Evolutionary conservation across 441 rosid genomes (phyloP), one percentile per base, ranked within the genome.

Genomic region (Pelargonium cotyledonis): DNA sequence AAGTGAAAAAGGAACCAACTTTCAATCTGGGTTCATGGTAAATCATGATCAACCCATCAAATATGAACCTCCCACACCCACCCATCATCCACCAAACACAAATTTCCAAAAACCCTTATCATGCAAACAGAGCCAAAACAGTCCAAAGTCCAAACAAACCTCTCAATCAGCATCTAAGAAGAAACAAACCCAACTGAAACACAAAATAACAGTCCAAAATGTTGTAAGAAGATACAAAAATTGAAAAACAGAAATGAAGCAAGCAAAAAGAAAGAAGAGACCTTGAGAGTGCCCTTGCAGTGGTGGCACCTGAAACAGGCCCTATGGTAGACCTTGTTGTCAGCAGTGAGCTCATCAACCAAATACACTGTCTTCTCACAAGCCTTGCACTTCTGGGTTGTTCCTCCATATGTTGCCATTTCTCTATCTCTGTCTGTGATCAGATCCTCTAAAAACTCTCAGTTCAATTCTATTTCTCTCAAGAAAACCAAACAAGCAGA

Each of bases 261-360:
- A 31, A 31, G 6, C 38, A 31, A 5, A 14, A 35, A 53, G 41
- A 69, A 66, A 10, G 46, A 23, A n/a, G 51, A 47, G 19, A 88
- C 93, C 88, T 86, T 88, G 44, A 88, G 88, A 72, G 93, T 88
- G 64, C 93, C 83, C 80, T 85, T 88, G 78, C 89, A 88, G 73
- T 86, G 93, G 75, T 88, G 90, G 77, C 93, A 88, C 70, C 93
- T 82, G 76, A 88, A 88, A 65, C 90, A 88, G 67, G 90, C 85
- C 72, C 80, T 88, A 79, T 88, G 93, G 31, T 72, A 88, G 65
- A 88, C 83, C 77, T 78, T 85, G 77, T 76, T 77, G 65, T 88
- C 90, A 75, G 89, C 80, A 55, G 86, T 80, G 18, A 86, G 86
- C 72, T 88, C 77, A 75, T 88, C 93, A 66, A 88, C 93, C 71